Evolutionary conservation across 164 flowering plant genomes (phyloP).

Genomic region (Annona cherimola): DNA sequence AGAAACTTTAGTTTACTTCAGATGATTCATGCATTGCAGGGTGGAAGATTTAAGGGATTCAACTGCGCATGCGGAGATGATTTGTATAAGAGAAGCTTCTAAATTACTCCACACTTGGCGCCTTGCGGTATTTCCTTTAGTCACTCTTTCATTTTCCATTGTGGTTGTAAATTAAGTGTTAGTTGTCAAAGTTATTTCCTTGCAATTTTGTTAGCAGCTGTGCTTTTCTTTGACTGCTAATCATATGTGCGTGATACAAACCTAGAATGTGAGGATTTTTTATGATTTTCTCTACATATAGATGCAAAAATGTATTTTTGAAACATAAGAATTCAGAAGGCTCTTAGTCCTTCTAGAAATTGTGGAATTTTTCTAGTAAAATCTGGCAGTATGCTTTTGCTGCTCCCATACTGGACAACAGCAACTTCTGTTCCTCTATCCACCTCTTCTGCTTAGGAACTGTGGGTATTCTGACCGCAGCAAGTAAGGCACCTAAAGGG

Average conservation of each 20-base stretch:
- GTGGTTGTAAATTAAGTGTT: neutral
- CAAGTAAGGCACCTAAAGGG: too few species aligned
- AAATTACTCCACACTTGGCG: constrained; percentile 74
- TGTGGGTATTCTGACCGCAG: too few species aligned
- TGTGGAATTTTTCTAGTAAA: too few species aligned
- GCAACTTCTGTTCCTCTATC: too few species aligned
- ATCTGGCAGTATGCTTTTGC: too few species aligned
- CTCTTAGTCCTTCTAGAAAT: too few species aligned
- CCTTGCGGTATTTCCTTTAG: constrained; percentile 52
- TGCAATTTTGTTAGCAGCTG: neutral
- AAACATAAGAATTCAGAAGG: too few species aligned
- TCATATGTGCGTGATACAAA: neutral
- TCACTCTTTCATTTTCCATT: neutral
- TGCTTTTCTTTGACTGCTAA: neutral
- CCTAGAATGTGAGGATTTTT: too few species aligned
- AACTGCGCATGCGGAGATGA: constrained; percentile 96
- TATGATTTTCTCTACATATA: too few species aligned
- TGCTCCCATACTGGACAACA: too few species aligned
- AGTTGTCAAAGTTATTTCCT: neutral
- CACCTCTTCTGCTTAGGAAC: too few species aligned
- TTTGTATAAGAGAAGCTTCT: constrained; percentile 91
- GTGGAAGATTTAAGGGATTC: constrained; percentile 92
- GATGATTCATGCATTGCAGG: constrained; percentile 32
- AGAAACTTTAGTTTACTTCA: neutral
- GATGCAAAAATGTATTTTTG: too few species aligned